These are phyloP conservation scores for Colletotrichum truncatum DNA, from an alignment of 2,329 filamentous ascomycete genomes.

Conservation along the genomic window DNA sequence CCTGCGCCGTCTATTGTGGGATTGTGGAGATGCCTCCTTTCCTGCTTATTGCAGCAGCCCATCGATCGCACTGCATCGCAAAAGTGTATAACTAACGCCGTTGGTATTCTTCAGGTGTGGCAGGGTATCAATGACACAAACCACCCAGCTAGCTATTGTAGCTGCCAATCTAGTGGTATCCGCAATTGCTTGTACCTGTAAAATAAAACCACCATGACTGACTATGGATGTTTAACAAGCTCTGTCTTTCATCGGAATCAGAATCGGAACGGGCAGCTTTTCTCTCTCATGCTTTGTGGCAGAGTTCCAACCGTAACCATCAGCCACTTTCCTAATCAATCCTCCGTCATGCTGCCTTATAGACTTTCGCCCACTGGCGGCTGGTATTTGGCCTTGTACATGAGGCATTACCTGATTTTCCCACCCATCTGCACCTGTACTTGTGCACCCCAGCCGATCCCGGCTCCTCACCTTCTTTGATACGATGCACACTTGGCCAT, in stretches of 20 bases:
- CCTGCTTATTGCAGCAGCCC: background rate
- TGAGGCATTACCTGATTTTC: slow-evolving; percentile 21
- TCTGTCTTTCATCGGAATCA: too few relatives aligned
- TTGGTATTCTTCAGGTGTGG: background rate
- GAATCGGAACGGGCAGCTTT: too few relatives aligned
- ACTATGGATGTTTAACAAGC: too few relatives aligned
- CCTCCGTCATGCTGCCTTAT: background rate
- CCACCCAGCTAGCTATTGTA: too few relatives aligned
- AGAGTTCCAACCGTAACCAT: too few relatives aligned
- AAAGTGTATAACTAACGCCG: background rate
- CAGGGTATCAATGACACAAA: too few relatives aligned
- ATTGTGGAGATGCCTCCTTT: background rate
- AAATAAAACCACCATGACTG: too few relatives aligned
- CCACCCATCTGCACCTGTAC: slow-evolving; percentile 8
- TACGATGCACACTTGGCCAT: background rate
- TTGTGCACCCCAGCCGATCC: slow-evolving; percentile 10
- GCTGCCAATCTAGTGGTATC: too few relatives aligned
- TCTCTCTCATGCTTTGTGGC: too few relatives aligned
- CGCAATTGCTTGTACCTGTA: too few relatives aligned
- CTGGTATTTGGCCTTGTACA: slow-evolving; percentile 14
- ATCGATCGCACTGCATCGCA: background rate
- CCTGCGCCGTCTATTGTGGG: background rate
- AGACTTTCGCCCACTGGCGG: background rate
- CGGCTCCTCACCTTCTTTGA: background rate
- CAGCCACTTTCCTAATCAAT: too few relatives aligned